Evolutionary conservation across 169 alveolate genomes (phyloP), one percentile per base, ranked within the genome.

Genomic region (Sarcocystis neurona): DNA sequence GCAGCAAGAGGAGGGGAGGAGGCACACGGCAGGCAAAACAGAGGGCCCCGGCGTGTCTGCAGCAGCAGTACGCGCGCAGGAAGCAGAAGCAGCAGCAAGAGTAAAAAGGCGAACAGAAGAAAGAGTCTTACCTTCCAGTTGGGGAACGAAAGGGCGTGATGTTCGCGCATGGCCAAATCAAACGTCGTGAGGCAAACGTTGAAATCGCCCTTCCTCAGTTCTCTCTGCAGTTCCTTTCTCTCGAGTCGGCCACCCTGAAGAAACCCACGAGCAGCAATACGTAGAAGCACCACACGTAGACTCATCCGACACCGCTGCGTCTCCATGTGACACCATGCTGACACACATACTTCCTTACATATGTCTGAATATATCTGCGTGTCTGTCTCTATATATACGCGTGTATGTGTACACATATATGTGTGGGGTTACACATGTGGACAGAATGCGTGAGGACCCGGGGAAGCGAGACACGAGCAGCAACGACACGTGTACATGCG

Each of bases 131-230:
- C 77, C 85, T 58, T 60, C 93, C 93, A 89, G 32, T 47, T 58
- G 18, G 66, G 84, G 30, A 12, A 39, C 58, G 87, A 50, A 18
- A 90, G 75, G 10, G 77, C 70, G 43, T 34, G 27, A 37, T 46
- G 90, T 75, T 93, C 94, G 41, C 94, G 70, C 47, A 92, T 88
- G 23, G 92, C 82, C 18, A 86, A 86, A 50, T 93, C 95, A 85
- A 75, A 92, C 23, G 94, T 91, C 32, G 95, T 91, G 41, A 90
- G 70, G 84, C 93, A 93, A 47, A 92, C 90, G 68, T 94, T 84
- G 91, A 77, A 87, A 58, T 89, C 79, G 50, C 85, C 47, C 85
- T 91, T 50, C 88, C 91, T 89, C 89, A 92, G 44, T 58, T 92
- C 53, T 0, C 60, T 27, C 84, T 48, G 56, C 88, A 84, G 58